Conservation (phyloP, 2,329 filamentous ascomycete species). For the Calonectria henricotiae region DNA sequence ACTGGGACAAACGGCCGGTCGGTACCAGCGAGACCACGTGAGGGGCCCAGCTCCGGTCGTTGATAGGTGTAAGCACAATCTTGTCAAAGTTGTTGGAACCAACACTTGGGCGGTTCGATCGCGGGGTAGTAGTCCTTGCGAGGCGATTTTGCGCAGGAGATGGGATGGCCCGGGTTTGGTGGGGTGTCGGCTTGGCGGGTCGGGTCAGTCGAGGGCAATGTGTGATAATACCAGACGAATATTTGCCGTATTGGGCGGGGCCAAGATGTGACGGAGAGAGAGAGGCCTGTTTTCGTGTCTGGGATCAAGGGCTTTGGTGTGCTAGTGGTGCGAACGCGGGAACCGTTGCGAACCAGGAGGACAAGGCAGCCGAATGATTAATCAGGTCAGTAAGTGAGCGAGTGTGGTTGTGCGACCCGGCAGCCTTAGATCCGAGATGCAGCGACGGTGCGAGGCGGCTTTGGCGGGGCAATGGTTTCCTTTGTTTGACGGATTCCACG, state of each 20-base stretch:
- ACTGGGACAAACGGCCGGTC: conserved; percentile 19
- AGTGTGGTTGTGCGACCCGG: conserved; percentile 17
- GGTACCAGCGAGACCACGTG: conserved; percentile 49
- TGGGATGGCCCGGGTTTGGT: conserved; percentile 15
- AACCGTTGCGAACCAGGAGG: conserved; percentile 8
- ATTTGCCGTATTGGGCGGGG: conserved; percentile 29
- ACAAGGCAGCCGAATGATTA: conserved; percentile 13
- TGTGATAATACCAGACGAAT: conserved; percentile 11
- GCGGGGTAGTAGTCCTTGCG: conserved; percentile 29
- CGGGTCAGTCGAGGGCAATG: conserved; percentile 19
- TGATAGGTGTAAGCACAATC: conserved; percentile 45
- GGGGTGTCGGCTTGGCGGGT: conserved; percentile 25
- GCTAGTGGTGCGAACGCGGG: conserved; percentile 25
- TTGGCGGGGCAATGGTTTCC: conserved; percentile 30
- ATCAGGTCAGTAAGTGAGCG: conserved; percentile 7
- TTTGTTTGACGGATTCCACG: conserved; percentile 33
- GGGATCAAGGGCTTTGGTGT: conserved; percentile 13
- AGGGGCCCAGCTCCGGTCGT: conserved; percentile 45
- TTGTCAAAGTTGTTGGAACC: conserved; percentile 32
- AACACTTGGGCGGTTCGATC: conserved; percentile 28
- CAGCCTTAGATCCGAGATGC: conserved; percentile 33
- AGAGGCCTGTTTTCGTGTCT: neutral
- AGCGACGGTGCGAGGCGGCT: conserved; percentile 21
- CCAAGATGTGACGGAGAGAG: neutral
- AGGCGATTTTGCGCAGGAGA: conserved; percentile 21